phyloP scores from a whole-genome alignment of 108 stramenopile species.

The Cyclotella baltica region DNA sequence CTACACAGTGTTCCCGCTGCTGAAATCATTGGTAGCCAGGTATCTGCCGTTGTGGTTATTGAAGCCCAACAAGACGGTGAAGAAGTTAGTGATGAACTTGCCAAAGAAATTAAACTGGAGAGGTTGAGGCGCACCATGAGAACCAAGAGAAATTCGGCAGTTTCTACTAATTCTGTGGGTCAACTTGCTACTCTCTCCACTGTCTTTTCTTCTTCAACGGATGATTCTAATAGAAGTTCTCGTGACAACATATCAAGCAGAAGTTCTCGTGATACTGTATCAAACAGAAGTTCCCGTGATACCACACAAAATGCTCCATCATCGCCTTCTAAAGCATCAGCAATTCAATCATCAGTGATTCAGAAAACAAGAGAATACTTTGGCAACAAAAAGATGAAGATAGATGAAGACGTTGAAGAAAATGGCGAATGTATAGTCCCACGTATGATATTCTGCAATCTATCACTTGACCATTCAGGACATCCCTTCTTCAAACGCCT shows the following conservation, averaged over 20 bases:
- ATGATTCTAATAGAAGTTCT: too few relatives aligned
- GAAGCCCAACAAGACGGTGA: constrained; percentile 26
- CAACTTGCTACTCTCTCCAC: background rate
- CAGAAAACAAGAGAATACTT: constrained; percentile 9
- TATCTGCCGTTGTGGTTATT: constrained; percentile 42
- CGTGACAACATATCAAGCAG: too few relatives aligned
- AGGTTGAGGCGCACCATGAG: constrained; percentile 20
- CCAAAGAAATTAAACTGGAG: constrained; percentile 25
- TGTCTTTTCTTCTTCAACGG: background rate
- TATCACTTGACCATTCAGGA: constrained; percentile 61
- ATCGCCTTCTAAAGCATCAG: too few relatives aligned
- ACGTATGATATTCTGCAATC: constrained; percentile 60
- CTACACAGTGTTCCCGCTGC: constrained; percentile 44
- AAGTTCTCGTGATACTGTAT: too few relatives aligned
- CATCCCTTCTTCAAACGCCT: constrained; percentile 82
- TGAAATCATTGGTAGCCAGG: constrained; percentile 71
- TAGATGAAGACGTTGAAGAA: constrained; percentile 35
- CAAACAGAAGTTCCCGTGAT: background rate
- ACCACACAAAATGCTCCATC: too few relatives aligned
- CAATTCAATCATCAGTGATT: background rate
- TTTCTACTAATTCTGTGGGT: background rate
- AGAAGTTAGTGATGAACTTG: constrained; percentile 29
- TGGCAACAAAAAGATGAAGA: constrained; percentile 17
- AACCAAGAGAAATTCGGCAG: background rate
- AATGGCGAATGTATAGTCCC: constrained; percentile 40